Base-by-base conservation (phyloP, 106 monocot genomes). In the Dendrobium catenatum region DNA sequence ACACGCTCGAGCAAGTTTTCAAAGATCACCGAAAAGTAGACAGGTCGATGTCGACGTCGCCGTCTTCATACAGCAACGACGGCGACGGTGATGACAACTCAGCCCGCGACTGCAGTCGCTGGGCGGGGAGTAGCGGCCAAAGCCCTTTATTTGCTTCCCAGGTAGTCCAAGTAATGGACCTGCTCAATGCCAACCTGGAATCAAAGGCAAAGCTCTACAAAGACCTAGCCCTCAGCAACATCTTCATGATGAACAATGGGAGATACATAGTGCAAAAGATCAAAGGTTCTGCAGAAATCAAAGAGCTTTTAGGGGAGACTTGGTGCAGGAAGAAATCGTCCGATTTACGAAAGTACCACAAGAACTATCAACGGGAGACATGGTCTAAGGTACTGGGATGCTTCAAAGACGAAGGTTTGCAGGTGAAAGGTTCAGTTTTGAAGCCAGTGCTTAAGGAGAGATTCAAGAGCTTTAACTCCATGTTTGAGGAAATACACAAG, bases 201-300 rank as follows among this genome's bases (percentile, higher is more conserved):
- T 40, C 86, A 0, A 93, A 93, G 51, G 86, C 92, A 13, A 89
- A 88, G 86, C 88, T 89, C 7, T 93, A 93, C 88, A 93, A 86
- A 76, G 92, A 93, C 77, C 40, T 81, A 4, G 75, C 85, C 1
- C 81, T 93, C 73, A 88, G 76, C 81, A 81, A 80, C 84, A 89
- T 93, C 31, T 93, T 93, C 83, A 43, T 93, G 76, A 93, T 93
- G 92, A 93, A 93, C 89, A 93, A 93, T 55, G 92, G 92, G 6
- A 82, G 92, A 81, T 93, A 93, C 85, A 87, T 93, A 6, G 80
- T 90, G 66, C 90, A 93, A 85, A 93, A 90, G 86, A 83, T 93
- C 49, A 90, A 85, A 29, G 84, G 85, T 0, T 80, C 87, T 13
- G 70, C 86, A 26, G 92, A 93, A 81, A 90, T 90, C 59, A 89